phyloP scores from a whole-genome alignment of 1,284 basidiomycete species.

The Cryptococcus sp. region DNA sequence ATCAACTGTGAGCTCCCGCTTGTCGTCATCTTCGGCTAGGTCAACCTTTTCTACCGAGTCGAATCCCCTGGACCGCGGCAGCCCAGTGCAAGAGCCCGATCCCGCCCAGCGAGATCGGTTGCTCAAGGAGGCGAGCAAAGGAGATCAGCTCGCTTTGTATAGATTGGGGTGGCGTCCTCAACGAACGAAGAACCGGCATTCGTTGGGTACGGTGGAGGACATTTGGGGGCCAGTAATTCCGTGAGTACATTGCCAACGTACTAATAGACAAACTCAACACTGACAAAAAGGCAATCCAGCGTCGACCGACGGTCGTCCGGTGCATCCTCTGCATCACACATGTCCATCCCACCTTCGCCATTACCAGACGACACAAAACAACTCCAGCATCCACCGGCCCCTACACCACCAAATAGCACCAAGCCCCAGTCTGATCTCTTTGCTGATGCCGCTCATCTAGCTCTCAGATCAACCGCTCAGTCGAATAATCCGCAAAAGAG shows the following conservation, averaged over 20 bases:
- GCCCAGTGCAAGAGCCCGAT: not conserved
- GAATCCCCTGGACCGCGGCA: not conserved
- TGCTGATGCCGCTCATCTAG: conserved; percentile 1
- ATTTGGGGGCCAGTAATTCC: conserved; percentile 15
- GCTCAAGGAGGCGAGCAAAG: conserved; percentile 7
- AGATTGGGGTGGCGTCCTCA: conserved; percentile 11
- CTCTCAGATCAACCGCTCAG: not conserved
- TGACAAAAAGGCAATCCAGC: not conserved
- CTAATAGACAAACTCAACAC: too few relatives aligned
- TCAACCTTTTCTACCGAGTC: not conserved
- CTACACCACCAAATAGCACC: too few relatives aligned
- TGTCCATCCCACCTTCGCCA: not conserved
- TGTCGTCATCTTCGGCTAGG: conserved; percentile 1
- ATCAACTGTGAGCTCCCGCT: conserved; percentile 8
- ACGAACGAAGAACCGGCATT: conserved; percentile 2
- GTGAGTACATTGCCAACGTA: too few relatives aligned
- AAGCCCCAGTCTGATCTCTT: conserved; percentile 1
- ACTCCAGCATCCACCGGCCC: not conserved
- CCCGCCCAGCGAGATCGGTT: conserved; percentile 1
- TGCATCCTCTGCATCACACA: not conserved
- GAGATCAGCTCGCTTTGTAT: conserved; percentile 22
- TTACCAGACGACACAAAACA: not conserved
- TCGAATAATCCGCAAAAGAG: too few relatives aligned
- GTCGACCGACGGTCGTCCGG: not conserved
- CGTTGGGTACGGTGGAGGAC: conserved; percentile 9